phyloP scores from a whole-genome alignment of 1,284 basidiomycete species.

The Pseudozyma tsukubaensis region DNA sequence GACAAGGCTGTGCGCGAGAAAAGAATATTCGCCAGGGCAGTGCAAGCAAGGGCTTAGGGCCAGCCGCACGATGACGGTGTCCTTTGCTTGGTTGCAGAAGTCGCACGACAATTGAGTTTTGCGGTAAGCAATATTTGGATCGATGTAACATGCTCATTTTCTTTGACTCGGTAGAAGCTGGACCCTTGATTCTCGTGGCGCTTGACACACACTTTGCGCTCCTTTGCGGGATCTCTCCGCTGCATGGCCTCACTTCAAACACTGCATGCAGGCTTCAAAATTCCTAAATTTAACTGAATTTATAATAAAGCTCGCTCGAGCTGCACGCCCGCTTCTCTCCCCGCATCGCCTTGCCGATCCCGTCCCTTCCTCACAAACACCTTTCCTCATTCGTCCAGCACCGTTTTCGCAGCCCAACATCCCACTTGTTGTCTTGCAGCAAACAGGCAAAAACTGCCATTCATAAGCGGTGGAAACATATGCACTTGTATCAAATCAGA shows the following conservation, averaged over 20 bases:
- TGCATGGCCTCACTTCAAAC: no score
- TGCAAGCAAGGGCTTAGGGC: not conserved
- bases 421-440: not conserved
- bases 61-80: constrained; percentile 4
- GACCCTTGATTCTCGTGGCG: not conserved
- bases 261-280: no score
- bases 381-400: constrained; percentile 6
- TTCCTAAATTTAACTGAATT: no score
- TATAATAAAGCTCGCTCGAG: no score
- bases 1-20: not conserved
- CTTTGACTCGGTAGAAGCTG: not conserved
- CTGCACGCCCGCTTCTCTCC: not conserved
- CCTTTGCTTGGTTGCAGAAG: not conserved
- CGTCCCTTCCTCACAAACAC: not conserved
- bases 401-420: not conserved
- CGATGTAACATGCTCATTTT: not conserved
- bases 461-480: constrained; percentile 4
- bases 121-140: not conserved
- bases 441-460: not conserved
- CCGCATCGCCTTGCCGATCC: not conserved
- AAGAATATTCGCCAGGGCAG: not conserved
- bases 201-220: no score
- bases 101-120: not conserved
- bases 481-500: not conserved
- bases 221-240: no score